Evolutionary conservation across 306 rosid species (phyloP), one percentile per base, ranked within the genome.

Genomic region (Glycine soja): DNA sequence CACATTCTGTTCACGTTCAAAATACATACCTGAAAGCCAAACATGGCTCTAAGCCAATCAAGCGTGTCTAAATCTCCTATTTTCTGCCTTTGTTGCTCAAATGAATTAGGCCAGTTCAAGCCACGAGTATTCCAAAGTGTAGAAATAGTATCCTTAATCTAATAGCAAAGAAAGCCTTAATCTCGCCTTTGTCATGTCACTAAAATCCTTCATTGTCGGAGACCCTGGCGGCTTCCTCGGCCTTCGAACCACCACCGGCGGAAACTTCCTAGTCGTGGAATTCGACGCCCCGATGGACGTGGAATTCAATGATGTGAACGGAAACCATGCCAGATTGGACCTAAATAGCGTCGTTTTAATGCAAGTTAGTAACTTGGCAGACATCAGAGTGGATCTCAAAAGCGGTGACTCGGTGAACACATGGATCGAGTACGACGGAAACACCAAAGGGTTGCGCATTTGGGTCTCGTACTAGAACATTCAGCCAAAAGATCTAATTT

Each of bases 291-390:
- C 89, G 0, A 92, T 94, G 98, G 97, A 94, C 79, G 93, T 90
- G 4, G 92, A 90, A 81, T 90, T 90, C 82, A 80, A 87, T 19
- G 98, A 94, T 82, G 87, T 94, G 51, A 94, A 94, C 40, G 91
- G 98, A 2, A 94, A 94, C 86, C 98, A 94, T 61, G 98, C 92
- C 9, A 97, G 97, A 3, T 58, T 94, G 84, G 98, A 94, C 87
- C 90, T 89, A 54, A 92, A 86, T 79, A 86, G 86, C 76, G 86
- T 92, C 86, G 88, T 92, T 45, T 94, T 95, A 0, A 36, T 84
- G 0, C 83, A 85, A 48, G 95, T 84, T 19, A 62, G 76, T 2
- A 91, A 94, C 82, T 82, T 94, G 84, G 90, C 62, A 8, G 51
- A 85, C 15, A n/a, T 86, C 8, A 95, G 76, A 7, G 57, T 94